phyloP scores from a whole-genome alignment of 352 stramenopile genomes.

The Lagenidium sp. region DNA sequence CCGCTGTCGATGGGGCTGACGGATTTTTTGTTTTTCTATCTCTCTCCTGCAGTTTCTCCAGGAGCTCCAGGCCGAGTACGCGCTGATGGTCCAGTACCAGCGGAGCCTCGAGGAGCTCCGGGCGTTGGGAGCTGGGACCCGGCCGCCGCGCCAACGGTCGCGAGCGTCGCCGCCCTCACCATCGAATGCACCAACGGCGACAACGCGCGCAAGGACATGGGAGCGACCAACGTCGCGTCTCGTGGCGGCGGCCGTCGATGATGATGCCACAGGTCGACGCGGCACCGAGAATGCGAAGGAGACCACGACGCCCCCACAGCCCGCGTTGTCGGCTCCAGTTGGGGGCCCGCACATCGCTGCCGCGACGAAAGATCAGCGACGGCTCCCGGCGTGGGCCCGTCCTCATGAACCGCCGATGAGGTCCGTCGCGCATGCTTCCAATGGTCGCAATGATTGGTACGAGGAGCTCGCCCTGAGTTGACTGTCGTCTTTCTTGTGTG shows the following conservation, averaged over 20 bases:
- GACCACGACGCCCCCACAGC: neutral
- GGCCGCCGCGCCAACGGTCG: slow-evolving; percentile 11
- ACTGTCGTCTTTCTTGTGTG: no score
- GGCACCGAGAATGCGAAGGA: neutral
- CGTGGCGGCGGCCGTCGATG: neutral
- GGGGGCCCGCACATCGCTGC: no score
- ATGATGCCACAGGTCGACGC: slow-evolving; percentile 3
- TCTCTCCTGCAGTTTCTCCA: slow-evolving; percentile 18
- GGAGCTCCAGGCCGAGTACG: slow-evolving; percentile 43
- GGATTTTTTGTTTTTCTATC: neutral
- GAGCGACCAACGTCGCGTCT: neutral
- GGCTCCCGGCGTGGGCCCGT: no score
- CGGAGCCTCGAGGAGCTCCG: slow-evolving; percentile 29
- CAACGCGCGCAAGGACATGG: no score
- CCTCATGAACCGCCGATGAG: no score
- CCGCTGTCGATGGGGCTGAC: neutral
- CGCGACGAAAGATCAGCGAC: no score
- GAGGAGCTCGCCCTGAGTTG: no score
- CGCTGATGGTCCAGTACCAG: slow-evolving; percentile 32
- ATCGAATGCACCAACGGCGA: no score
- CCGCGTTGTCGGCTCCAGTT: no score
- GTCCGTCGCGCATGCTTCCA: no score
- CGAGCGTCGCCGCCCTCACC: neutral
- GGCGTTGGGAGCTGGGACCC: neutral
- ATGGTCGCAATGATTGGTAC: no score